These are phyloP conservation scores for Diaporthe citri DNA, from an alignment of 2,329 filamentous ascomycete genomes.

Conservation along the genomic window DNA sequence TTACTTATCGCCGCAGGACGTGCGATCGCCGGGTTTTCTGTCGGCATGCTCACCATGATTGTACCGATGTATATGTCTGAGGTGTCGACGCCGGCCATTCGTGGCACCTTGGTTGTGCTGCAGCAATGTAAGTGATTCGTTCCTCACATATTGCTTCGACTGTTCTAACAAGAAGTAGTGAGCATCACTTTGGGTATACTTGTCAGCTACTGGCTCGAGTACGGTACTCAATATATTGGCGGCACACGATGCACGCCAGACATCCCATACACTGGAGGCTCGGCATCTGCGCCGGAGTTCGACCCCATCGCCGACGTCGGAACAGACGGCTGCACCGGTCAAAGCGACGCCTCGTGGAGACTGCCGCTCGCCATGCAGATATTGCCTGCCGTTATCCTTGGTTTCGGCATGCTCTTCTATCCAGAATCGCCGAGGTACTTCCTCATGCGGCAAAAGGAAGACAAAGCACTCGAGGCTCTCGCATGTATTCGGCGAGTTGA, in stretches of 20 bases:
- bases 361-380: conserved; percentile 66
- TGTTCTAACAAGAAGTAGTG: conserved; percentile 41
- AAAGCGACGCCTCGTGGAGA: conserved; percentile 58
- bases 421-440: conserved; percentile 53
- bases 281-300: conserved; percentile 52
- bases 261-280: conserved; percentile 60
- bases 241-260: conserved; percentile 61
- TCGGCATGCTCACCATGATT: conserved; percentile 56
- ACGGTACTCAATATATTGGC: conserved; percentile 56
- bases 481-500: conserved; percentile 50
- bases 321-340: conserved; percentile 56
- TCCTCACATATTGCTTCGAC: neutral
- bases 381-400: conserved; percentile 66
- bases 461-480: conserved; percentile 49
- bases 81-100: conserved; percentile 43
- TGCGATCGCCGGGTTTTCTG: conserved; percentile 57
- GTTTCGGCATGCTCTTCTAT: conserved; percentile 67
- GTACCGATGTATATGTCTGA: conserved; percentile 46
- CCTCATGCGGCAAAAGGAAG: conserved; percentile 49
- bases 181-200: conserved; percentile 58
- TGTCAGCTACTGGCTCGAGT: conserved; percentile 58
- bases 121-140: conserved; percentile 41
- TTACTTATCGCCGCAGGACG: conserved; percentile 55
- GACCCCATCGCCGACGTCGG: conserved; percentile 58
- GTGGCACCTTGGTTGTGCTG: conserved; percentile 40